Evolutionary conservation across 2,329 filamentous ascomycete genomes (phyloP).

Genomic region (Lasiodiplodia theobromae): DNA sequence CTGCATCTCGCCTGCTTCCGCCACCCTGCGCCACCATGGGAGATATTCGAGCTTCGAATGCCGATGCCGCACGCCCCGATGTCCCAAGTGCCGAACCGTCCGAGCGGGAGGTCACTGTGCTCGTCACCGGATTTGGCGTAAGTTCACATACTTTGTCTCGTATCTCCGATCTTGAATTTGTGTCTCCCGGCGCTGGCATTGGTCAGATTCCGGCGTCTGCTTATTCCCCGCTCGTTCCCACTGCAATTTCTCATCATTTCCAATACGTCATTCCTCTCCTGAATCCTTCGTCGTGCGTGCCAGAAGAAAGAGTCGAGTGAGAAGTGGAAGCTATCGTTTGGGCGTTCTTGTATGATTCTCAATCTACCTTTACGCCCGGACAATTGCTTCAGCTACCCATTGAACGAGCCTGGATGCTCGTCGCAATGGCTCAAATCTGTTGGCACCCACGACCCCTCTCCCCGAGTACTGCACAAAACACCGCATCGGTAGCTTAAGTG

Average conservation of each 20-base stretch:
- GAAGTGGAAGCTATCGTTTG: too few species aligned
- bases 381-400: too few species aligned
- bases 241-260: not conserved
- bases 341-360: too few species aligned
- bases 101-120: constrained; percentile 44
- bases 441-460: too few species aligned
- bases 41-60: constrained; percentile 12
- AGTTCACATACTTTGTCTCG: constrained; percentile 31
- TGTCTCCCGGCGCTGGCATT: not conserved
- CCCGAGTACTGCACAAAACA: too few species aligned
- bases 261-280: not conserved
- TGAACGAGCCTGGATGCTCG: too few species aligned
- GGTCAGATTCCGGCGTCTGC: not conserved
- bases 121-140: constrained; percentile 58
- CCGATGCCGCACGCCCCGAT: not conserved
- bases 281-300: too few species aligned
- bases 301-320: too few species aligned
- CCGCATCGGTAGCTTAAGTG: too few species aligned
- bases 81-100: not conserved
- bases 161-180: not conserved
- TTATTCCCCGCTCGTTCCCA: not conserved
- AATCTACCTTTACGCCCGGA: too few species aligned
- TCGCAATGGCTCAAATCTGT: too few species aligned
- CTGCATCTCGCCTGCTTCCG: not conserved
- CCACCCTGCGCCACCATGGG: constrained; percentile 10